These are phyloP conservation scores for Trichoderma atrobrunneum DNA, from an alignment of 2,329 filamentous ascomycete species.

Conservation along the genomic window DNA sequence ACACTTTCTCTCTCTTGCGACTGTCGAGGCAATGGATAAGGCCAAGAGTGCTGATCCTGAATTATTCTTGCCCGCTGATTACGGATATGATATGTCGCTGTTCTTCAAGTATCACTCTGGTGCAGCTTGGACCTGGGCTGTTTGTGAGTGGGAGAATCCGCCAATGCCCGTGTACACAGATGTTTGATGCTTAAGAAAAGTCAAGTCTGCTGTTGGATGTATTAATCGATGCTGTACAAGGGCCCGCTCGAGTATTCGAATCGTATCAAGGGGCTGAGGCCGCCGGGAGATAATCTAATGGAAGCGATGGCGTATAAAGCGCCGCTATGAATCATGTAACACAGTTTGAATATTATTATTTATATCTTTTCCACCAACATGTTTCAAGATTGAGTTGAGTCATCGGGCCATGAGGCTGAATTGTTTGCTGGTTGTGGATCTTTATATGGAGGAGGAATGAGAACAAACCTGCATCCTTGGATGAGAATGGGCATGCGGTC, in stretches of 20 bases:
- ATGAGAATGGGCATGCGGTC: neutral
- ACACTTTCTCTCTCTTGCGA: conserved; percentile 58
- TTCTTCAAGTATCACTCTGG: conserved; percentile 37
- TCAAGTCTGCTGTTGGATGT: neutral
- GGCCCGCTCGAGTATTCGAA: neutral
- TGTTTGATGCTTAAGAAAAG: neutral
- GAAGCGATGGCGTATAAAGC: neutral
- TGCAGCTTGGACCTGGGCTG: conserved; percentile 40
- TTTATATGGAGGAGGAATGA: neutral
- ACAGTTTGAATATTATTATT: neutral
- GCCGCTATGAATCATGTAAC: neutral
- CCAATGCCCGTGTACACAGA: conserved; percentile 38
- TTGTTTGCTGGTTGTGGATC: neutral
- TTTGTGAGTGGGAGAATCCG: conserved; percentile 34
- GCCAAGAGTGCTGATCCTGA: conserved; percentile 30
- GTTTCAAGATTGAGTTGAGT: neutral
- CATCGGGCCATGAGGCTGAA: neutral
- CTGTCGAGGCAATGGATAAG: conserved; percentile 52
- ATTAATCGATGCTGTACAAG: neutral
- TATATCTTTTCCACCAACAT: neutral
- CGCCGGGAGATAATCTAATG: neutral
- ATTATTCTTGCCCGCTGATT: conserved; percentile 39
- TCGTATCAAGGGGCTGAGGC: neutral
- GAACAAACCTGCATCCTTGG: neutral
- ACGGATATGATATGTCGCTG: conserved; percentile 32